Evolutionary conservation across 495 filamentous ascomycete species (phyloP), one percentile per base, ranked within the genome.

Genomic region (Lineolata rhizophorae): DNA sequence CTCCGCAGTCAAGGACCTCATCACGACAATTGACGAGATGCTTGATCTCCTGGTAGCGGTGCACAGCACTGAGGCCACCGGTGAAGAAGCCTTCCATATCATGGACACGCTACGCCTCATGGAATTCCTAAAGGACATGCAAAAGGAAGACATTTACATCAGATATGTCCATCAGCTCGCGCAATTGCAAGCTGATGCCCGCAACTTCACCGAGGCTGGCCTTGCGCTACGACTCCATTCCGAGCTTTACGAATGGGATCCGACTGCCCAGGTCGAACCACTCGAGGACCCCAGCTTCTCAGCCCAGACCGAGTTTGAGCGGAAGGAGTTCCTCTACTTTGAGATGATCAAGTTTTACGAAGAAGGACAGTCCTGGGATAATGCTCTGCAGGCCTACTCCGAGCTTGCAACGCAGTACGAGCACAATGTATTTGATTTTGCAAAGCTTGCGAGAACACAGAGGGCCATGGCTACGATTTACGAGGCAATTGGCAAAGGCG

Each of bases 121-220:
- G 87, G 80, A 93, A 40, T 95, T 93, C 55, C 66, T 94, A 50
- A 73, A 80, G 47, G 85, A 94, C 47, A 87, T 93, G 80, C 77
- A 85, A 40, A 90, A 90, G 45, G 83, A 91, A 49, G 83, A 93
- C 46, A 93, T 94, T 39, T 99, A 84, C 49, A 77, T 93, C 41
- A 75, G 82, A 35, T 95, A 95, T 46, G 84, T 95, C 16, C 90
- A 99, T 46, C 82, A 93, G 48, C 62, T 99, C 2, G 79, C 82
- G 9, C 60, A 72, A 30, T 56, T 82, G 3, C 87, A 95, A 52
- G 62, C 65, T 3, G 62, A 71, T 18, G 65, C 72, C 2, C 58
- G 73, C 35, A 84, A 95, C 46, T 68, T 72, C 39, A 80, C 83
- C 10, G 87, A 94, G 56, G 87, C 87, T 6, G 87, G 83, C 12